Evolutionary conservation across 371 early-diverging fungal species (phyloP).

Genomic region (Saksenaea oblongispora): DNA sequence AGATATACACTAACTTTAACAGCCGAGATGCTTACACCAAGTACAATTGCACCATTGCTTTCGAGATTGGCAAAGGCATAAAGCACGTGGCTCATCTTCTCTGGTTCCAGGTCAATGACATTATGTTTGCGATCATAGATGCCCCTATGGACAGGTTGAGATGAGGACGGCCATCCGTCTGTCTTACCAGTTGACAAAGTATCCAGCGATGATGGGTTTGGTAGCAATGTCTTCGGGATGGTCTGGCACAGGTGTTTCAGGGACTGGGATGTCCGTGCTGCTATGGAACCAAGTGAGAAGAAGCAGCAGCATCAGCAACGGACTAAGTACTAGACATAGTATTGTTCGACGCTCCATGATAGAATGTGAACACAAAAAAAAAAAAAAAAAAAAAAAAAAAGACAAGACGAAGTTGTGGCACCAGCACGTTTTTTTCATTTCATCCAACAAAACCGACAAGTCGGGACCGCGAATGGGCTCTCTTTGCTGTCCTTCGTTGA

Average conservation of each 20-base stretch:
- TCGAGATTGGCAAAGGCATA: constrained; percentile 89
- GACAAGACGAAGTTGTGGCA: neutral
- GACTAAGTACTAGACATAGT: constrained; percentile 13
- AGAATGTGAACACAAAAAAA: neutral
- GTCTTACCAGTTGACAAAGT: constrained; percentile 43
- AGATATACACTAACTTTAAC: neutral
- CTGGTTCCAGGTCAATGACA: constrained; percentile 60
- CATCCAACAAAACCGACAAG: too few species aligned
- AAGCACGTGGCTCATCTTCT: constrained; percentile 75
- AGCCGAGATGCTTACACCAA: constrained; percentile 46
- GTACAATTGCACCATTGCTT: constrained; percentile 58
- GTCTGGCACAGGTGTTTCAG: constrained; percentile 8
- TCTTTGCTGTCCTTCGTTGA: too few species aligned
- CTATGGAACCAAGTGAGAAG: constrained; percentile 36
- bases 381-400: constrained; percentile 1
- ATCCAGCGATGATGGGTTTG: constrained; percentile 37
- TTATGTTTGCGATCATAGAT: constrained; percentile 71
- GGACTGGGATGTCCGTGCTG: neutral
- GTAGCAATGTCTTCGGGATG: neutral
- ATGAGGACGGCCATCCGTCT: neutral
- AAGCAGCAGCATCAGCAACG: constrained; percentile 26
- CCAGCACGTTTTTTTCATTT: neutral
- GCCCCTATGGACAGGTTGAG: constrained; percentile 46
- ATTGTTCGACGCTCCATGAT: neutral
- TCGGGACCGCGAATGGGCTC: too few species aligned